These are phyloP conservation scores for Alternaria ventricosa DNA, from an alignment of 2,329 filamentous ascomycete genomes.

Conservation along the genomic window DNA sequence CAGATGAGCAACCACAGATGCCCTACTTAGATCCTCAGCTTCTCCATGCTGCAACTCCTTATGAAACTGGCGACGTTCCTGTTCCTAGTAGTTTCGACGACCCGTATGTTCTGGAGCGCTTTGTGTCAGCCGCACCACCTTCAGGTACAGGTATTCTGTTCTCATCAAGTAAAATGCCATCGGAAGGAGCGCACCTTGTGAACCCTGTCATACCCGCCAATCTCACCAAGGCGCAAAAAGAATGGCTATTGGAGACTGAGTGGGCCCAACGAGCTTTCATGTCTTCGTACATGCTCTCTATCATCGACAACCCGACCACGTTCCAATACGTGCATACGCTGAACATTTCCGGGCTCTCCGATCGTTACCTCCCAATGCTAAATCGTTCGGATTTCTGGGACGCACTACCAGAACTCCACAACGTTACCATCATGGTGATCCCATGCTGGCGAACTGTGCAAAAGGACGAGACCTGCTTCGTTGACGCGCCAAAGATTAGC, in stretches of 20 bases:
- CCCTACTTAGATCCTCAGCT: conserved; percentile 40
- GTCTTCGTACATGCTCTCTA: conserved; percentile 69
- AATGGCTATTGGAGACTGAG: conserved; percentile 71
- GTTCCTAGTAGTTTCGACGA: conserved; percentile 31
- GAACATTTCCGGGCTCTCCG: conserved; percentile 69
- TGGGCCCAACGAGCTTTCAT: conserved; percentile 74
- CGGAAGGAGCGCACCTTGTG: conserved; percentile 30
- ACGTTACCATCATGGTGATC: conserved; percentile 66
- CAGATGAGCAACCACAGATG: conserved; percentile 30
- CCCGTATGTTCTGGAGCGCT: conserved; percentile 26
- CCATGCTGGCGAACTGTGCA: conserved; percentile 70
- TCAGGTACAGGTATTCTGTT: conserved; percentile 40
- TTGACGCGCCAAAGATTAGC: conserved; percentile 57
- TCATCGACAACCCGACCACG: conserved; percentile 65
- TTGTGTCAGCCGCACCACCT: conserved; percentile 20
- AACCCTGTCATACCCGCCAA: conserved; percentile 59
- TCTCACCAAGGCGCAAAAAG: conserved; percentile 68
- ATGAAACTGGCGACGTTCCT: conserved; percentile 24
- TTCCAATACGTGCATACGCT: conserved; percentile 65
- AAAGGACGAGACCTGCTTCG: conserved; percentile 59
- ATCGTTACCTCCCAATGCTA: conserved; percentile 64
- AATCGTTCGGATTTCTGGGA: conserved; percentile 67
- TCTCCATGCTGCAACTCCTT: conserved; percentile 34
- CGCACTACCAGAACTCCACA: conserved; percentile 60
- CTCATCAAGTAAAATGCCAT: conserved; percentile 36